Evolutionary conservation across 73 alveolate species (phyloP), one percentile per base, ranked within the genome.

Genomic region (Uronychia setigera): DNA sequence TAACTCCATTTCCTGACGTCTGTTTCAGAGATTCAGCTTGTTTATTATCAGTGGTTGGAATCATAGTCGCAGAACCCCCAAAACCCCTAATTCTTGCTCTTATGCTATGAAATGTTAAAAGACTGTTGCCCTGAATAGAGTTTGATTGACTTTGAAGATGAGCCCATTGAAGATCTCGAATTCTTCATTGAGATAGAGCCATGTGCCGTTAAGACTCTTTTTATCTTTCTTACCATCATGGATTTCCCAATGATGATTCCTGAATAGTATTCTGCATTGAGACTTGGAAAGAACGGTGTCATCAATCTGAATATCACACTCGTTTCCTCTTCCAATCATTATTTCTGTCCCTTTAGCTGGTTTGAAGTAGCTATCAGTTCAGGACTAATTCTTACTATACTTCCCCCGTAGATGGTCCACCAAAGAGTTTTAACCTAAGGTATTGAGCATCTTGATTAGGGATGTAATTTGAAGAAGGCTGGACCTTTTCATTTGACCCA

Each of bases 131-230:
- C 84, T 82, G 81, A 96, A 94, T 59, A 96, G 82, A 78, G 96
- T 93, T 81, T 96, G 97, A 83, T 92, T 93, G 27, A 98, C 95
- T 86, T 96, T 96, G 60, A 96, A 94, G 59, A 90, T 92, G 96
- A 93, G 87, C 32, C 93, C 94, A 88, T 93, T 88, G 29, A 1
- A 27, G 32, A 96, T 94, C 32, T 90, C 95, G 29, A 84, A 77
- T 60, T 93, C 97, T 34, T 96, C 99, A 80, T 87, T 92, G 59
- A 95, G 92, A 81, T 93, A 96, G 29, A 94, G 84, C 98, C 99
- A 96, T 33, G 97, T 88, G 0, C 99, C 99, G 84, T 96, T 96
- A 9, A 97, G 91, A 75, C 97, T 93, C n/a, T 82, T 81, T 80
- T 92, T 85, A 60, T 82, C 91, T 33, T 85, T 85, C 74, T 87